Evolutionary conservation across 805 yeast genomes (phyloP), one percentile per base, ranked within the genome.

Genomic region (Yueomyces sinensis): DNA sequence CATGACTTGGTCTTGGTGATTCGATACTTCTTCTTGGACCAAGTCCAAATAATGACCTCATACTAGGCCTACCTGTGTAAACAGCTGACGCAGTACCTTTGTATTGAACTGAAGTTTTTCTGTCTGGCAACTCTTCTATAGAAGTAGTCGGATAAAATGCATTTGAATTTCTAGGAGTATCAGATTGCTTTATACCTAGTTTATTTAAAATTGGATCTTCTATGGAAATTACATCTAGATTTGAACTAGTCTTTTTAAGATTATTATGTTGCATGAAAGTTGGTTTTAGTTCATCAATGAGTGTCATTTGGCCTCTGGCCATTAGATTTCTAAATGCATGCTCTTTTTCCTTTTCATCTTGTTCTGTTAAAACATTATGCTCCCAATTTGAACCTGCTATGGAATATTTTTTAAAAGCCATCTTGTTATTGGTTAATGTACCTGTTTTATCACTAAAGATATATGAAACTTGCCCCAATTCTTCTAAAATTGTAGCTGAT

Each of bases 401-500:
- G 9, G 93, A 74, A 44, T 89, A 71, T 50, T 87, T 87, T 31
- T 95, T 68, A 55, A 91, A 91, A 19, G 89, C 61, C 99, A 91
- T 91, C 46, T 77, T 61, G 52, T 91, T 91, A 47, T 91, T 97
- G 1, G 99, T 91, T 40, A 91, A 66, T 0, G 99, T 91, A 9
- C 99, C 99, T 0, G 98, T 91, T 56, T 91, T 91, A 58, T 91
- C 99, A 40, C 95, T 82, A 54, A 91, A 91, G 3, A 91, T 70
- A 51, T 89, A 87, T 32, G 94, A 79, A 1, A 93, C 96, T 54
- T 91, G 99, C 3, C 99, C 99, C 46, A 91, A 63, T 58, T 91
- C 98, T 54, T 91, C 99, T 43, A 91, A 69, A 44, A 91, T 84
- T 0, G 96, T 82, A 0, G 97, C 95, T 0, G 97, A 87, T 52